phyloP scores from a whole-genome alignment of 352 stramenopile species.

The Globisporangium spinosum region DNA sequence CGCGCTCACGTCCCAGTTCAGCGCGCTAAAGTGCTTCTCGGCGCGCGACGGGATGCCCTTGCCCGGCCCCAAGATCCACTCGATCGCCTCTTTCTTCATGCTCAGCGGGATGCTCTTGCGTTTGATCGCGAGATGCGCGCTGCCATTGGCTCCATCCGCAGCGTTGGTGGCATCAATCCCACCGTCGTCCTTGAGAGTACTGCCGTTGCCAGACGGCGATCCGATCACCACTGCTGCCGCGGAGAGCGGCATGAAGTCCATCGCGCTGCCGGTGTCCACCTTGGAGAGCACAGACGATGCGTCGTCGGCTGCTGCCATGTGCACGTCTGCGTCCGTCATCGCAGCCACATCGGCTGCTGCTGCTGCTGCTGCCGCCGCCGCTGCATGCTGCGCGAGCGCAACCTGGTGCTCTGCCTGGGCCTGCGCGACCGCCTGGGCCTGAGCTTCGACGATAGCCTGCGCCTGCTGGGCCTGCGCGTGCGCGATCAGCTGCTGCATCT shows the following conservation, averaged over 20 bases:
- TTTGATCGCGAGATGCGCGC: constrained; percentile 26
- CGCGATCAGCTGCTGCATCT: constrained; percentile 60
- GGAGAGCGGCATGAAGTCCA: constrained; percentile 32
- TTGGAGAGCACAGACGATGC: constrained; percentile 7
- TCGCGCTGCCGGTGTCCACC: constrained; percentile 7
- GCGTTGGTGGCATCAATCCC: neutral
- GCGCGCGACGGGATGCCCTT: constrained; percentile 67
- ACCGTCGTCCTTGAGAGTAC: neutral
- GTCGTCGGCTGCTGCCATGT: constrained; percentile 9
- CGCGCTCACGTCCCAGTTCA: constrained; percentile 74
- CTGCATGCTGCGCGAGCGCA: constrained; percentile 22
- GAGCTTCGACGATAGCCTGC: constrained; percentile 18
- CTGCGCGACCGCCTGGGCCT: constrained; percentile 4
- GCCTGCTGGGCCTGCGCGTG: constrained; percentile 48
- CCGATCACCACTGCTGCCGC: constrained; percentile 17
- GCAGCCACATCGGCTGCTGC: neutral
- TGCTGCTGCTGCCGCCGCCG: neutral
- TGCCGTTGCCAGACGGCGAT: constrained; percentile 7
- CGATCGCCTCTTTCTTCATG: constrained; percentile 82
- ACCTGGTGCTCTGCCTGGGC: constrained; percentile 13
- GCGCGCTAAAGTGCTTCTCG: constrained; percentile 66
- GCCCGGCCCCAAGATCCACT: constrained; percentile 72
- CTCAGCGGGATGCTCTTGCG: constrained; percentile 76
- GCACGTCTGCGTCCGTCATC: constrained; percentile 9
- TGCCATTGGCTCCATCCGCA: neutral